Percentiles rank a stretch among this genome's conserved stretches.
phyloP scores from a whole-genome alignment of 148 eudicot species.

The Rhododendron vialii region DNA sequence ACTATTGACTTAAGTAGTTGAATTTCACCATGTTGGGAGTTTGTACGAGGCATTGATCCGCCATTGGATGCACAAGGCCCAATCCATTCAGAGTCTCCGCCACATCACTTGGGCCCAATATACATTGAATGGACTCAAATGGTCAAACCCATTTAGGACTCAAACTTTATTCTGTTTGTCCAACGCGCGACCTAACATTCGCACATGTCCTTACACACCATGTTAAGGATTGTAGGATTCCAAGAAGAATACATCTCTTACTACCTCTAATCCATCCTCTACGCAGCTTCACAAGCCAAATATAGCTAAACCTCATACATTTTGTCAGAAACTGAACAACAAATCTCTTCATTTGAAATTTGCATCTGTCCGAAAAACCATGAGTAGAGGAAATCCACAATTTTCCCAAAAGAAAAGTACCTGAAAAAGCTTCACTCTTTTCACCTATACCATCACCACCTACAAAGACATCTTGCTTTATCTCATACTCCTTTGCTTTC shows the following conservation, averaged over 20 bases:
- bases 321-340: background rate
- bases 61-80: background rate
- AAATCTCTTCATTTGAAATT: background rate
- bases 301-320: background rate
- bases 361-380: background rate
- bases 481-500: constrained; percentile 16
- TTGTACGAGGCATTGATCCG: background rate
- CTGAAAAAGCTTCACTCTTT: constrained; percentile 13
- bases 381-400: background rate
- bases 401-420: constrained; percentile 14
- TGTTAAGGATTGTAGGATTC: background rate
- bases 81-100: background rate
- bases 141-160: too few species aligned
- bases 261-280: background rate
- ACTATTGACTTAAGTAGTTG: background rate
- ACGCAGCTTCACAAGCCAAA: background rate
- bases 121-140: too few species aligned
- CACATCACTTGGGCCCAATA: background rate
- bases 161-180: background rate
- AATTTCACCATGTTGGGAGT: background rate
- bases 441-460: constrained; percentile 7
- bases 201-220: background rate
- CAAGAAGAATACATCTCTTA: background rate
- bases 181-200: background rate
- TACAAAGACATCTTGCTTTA: background rate